Base-by-base conservation (phyloP, 176 grass and related monocot species). In the Phyllostachys edulis region DNA sequence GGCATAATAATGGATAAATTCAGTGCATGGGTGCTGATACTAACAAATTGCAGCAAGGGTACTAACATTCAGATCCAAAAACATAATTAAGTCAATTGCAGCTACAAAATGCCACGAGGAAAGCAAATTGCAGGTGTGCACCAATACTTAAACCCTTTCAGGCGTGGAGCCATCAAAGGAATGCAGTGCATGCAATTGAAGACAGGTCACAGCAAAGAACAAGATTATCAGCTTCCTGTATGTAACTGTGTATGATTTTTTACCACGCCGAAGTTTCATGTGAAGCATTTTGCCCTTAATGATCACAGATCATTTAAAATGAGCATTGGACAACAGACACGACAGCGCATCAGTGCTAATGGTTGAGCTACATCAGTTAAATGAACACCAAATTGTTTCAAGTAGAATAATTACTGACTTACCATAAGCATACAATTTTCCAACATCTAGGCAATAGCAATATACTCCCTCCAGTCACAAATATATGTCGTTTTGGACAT, bases 21-120 rank as follows among this genome's bases (percentile, higher is more conserved):
- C 37, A 7, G 27, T 83, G 18, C n/a, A 73, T 21, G 49, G 29
- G 42, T 50, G 56, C 69, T 63, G 69, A 2, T 5, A 49, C 21
- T 73, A n/a, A 73, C 55, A 83, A 26, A 82, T 62, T 73, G 40
- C 54, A 5, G 26, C 0, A 59, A 81, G 15, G 18, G 5, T 57
- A 27, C 5, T 80, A 54, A 60, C 80, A 82, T 63, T 62, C 41
- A 63, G 26, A 62, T 79, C 46, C 13, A 51, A 73, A 51, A 60
- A 47, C 52, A 82, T 41, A 21, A 57, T 26, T 8, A 72, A 82
- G 27, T 72, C 11, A 67, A 32, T 14, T 36, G 61, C 26, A 65
- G 26, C 60, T 65, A 77, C 11, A 61, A 77, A 77, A 77, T 61
- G 51, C 5, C 32, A 40, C 6, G 44, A 46, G 26, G 15, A 38